Conservation (phyloP, 1,139 yeast genomes). For the Blastobotrys aristatus region DNA sequence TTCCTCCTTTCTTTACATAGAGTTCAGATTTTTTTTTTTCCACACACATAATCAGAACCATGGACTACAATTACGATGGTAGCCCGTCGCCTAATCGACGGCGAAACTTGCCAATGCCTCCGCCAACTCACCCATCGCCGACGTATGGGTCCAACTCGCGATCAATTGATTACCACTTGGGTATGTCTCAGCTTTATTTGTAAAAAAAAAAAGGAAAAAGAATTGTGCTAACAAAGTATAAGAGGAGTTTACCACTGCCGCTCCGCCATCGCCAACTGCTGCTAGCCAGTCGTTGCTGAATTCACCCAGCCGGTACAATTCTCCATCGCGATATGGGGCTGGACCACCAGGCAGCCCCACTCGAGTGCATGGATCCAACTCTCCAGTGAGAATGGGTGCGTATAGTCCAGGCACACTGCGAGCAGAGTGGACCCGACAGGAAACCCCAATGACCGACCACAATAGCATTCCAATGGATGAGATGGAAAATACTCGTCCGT, state of each 20-base stretch:
- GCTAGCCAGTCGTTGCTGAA: constrained; percentile 11
- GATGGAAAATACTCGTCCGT: constrained; percentile 5
- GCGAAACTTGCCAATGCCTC: constrained; percentile 15
- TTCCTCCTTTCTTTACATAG: not conserved
- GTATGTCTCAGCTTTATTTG: constrained; percentile 5
- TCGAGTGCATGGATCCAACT: constrained; percentile 16
- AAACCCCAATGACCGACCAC: constrained; percentile 28
- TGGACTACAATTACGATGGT: constrained; percentile 4
- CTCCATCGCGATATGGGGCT: constrained; percentile 8
- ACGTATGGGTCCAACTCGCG: constrained; percentile 7
- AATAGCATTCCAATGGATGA: constrained; percentile 26
- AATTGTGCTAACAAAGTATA: not conserved
- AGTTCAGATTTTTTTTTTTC: not conserved
- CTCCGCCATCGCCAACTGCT: constrained; percentile 8
- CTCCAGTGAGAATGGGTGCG: constrained; percentile 9
- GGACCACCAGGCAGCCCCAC: constrained; percentile 13
- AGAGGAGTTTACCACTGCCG: constrained; percentile 4
- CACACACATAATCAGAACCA: not conserved
- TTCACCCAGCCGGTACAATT: constrained; percentile 21
- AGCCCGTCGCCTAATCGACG: constrained; percentile 11
- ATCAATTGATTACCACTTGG: constrained; percentile 10
- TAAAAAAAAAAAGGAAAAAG: not conserved
- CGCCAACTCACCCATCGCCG: constrained; percentile 13
- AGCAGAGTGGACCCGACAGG: constrained; percentile 30
- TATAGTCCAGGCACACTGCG: constrained; percentile 17